Evolutionary conservation across 805 yeast species (phyloP), one percentile per base, ranked within the genome.

Genomic region (Candida pseudofarinosa): DNA sequence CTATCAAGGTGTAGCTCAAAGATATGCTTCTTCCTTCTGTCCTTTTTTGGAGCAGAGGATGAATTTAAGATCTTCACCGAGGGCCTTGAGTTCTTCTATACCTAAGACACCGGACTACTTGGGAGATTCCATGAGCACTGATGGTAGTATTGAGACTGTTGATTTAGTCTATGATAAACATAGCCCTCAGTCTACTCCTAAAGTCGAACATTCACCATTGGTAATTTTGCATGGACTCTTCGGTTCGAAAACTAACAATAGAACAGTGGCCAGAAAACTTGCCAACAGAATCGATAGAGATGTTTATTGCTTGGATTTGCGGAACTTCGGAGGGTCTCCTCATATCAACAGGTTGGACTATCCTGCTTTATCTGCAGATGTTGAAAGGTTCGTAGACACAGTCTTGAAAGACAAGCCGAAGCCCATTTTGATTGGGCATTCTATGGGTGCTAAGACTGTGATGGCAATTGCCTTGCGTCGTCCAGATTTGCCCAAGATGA

Each of bases 291-390:
- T 84, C 45, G 59, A 67, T 19, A 63, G 88, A 36, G 81, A 82
- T 46, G 80, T 85, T 3, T 83, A 76, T 56, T 76, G 87, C 50
- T 56, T 85, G 14, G 98, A 91, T 59, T 69, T 90, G 45, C 71
- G 99, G 47, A 90, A 93, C 62, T 97, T 90, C 59, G 99, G 99
- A 1, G 80, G 75, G n/a, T 86, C 96, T 1, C 97, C 97, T 1
- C 95, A 85, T 52, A 58, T 54, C n/a, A 56, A 61, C 0, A 66
- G 84, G 23, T 87, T 86, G 54, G 90, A 85, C 56, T 90, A 90
- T 60, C 83, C 85, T 1, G 69, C 90, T 1, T 69, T 91, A 67
- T 84, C 96, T 0, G 82, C 86, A 0, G 99, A 91, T 59, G 88
- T 91, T n/a, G 88, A 82, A 50, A 53, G 64, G 15, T 91, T 89